Base-by-base conservation (phyloP, 768 basidiomycete species). In the Leccinum uliginosum region DNA sequence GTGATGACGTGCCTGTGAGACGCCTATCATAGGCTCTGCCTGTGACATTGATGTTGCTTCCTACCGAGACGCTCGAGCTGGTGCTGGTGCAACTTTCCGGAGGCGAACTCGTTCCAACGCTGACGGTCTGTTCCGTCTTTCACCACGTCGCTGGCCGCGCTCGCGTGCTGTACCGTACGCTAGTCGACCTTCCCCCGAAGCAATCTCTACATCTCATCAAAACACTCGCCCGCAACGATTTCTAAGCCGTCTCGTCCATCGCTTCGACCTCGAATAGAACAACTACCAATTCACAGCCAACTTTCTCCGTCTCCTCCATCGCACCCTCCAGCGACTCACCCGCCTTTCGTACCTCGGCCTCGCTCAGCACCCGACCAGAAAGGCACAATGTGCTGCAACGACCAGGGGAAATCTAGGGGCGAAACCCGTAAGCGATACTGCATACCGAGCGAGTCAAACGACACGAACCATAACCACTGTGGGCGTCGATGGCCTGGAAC, bases 401-500 rank as follows among this genome's bases (percentile, higher is more conserved):
- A 95, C 95, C 94, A 98, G 1, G 97, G 96, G 83, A 99, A 99
- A 72, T 98, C 92, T 89, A 53, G 5, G 23, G 9, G 23, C 12
- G 14, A 14, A 0, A 48, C n/a, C 30, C 3, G 30, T 54, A 9
- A 51, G 59, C 17, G 1, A 38, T 1, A 10, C 11, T 1, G 14
- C 11, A 29, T 17, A 38, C 14, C 10, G 29, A 50, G 30, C 40
- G 21, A 51, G 48, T 34, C 49, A 23, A n/a, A 44, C 49, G 7
- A 38, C 1, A 76, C 82, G 1, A 52, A 91, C 90, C 93, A 71
- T 97, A 98, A 48, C 96, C 96, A 50, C 89, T 92, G 83, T 99
- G 97, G 4, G 96, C 87, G 62, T 99, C 97, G 62, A 99, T 85
- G 35, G 96, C 95, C 69, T 99, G 97, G 86, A 93, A 97, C 34